Percentiles rank a stretch among this genome's conserved stretches.
Conservation (phyloP, 345 rosid species). For the Bretschneidera sinensis region DNA sequence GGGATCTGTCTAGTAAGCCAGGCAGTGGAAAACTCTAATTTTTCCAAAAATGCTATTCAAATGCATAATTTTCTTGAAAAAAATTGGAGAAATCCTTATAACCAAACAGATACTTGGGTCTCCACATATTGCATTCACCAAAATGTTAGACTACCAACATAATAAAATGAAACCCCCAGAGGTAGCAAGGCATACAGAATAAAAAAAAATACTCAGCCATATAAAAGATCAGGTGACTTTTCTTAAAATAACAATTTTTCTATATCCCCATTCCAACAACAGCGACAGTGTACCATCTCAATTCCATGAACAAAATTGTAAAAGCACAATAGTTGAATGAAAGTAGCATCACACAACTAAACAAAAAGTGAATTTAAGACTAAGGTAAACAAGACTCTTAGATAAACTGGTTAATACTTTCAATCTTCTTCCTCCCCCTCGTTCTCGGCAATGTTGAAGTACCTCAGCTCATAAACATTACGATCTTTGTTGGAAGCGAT, state of each 20-base stretch:
- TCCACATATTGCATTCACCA: too few species aligned
- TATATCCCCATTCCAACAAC: not conserved
- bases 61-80: too few species aligned
- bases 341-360: conserved; percentile 18
- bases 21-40: too few species aligned
- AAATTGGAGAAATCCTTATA: too few species aligned
- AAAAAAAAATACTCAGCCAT: not conserved
- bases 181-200: too few species aligned
- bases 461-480: conserved; percentile 75
- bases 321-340: not conserved
- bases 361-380: not conserved
- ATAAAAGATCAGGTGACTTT: not conserved
- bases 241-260: not conserved
- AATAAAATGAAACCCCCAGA: too few species aligned
- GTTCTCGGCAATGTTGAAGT: conserved; percentile 95
- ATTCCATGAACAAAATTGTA: not conserved
- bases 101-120: too few species aligned
- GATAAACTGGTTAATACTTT: conserved; percentile 9
- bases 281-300: not conserved
- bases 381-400: not conserved
- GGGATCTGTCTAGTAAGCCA: not conserved
- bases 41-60: too few species aligned
- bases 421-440: conserved; percentile 90
- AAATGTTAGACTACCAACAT: too few species aligned
- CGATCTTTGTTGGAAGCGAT: conserved; percentile 87